Base-by-base conservation (phyloP, 768 basidiomycete genomes). In the Pleurotus pulmonarius region DNA sequence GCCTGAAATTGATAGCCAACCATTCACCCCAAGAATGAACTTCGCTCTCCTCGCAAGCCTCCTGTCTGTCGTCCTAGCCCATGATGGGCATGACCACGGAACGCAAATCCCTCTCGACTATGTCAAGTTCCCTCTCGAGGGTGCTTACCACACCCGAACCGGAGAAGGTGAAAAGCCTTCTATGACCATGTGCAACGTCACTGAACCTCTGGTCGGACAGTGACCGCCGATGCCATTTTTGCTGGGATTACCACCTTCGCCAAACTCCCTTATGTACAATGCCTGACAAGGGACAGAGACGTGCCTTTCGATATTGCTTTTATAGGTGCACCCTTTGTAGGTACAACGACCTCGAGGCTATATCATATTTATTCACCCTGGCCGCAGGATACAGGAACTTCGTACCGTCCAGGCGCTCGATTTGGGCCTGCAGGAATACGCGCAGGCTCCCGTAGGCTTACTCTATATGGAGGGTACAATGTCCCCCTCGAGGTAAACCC, bases 401-500 rank as follows among this genome's bases (percentile, higher is more conserved):
- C 87, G 46, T 92, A 90, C 68, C 79, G 90, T 5, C 87, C 88
- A 1, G 92, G 92, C 38, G 92, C 92, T 29, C 82, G 92, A 12
- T 94, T 94, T 59, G 92, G 92, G 5, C 92, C 91, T 64, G 83
- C 87, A 39, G 92, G 88, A 11, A 90, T 94, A 61, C 83, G 92
- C 44, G 82, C 83, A 24, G 90, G 90, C 4, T 88, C 87, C 9
- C 83, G 91, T 58, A 81, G 90, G 20, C 68, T 90, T 62, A 87
- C 87, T 7, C 70, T 88, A 7, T 88, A 87, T 56, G 89, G 88
- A 13, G 87, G 89, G 15, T 91, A 90, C 69, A 89, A 90, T 60
- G 86, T 90, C 12, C 85, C 87, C 26, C 81, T 91, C 58, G 69
- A 78, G 44, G 78, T 86, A 46, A 90, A 91, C 62, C 90, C 90